Conservation (phyloP, 257 asterid species). For the Lantana camara region DNA sequence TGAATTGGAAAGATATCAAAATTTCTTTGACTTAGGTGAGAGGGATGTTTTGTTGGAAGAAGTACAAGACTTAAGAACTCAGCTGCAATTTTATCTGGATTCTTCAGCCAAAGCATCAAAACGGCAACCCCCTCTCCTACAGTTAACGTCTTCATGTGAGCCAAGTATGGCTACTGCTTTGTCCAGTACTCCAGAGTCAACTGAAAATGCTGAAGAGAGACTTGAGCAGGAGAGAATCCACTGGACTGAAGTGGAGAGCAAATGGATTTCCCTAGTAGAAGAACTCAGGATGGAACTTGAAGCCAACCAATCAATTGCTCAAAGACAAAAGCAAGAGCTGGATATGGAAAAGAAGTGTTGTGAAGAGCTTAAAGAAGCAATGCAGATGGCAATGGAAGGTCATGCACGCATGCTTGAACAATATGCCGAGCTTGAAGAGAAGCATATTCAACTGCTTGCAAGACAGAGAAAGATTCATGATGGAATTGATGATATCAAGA, state of each 20-base stretch:
- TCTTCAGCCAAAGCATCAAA: conserved; percentile 59
- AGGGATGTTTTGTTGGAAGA: conserved; percentile 93
- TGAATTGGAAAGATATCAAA: conserved; percentile 77
- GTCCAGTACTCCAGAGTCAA: conserved; percentile 46
- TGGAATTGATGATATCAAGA: conserved; percentile 91
- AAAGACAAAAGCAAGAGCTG: conserved; percentile 79
- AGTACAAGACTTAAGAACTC: conserved; percentile 82
- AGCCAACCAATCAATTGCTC: conserved; percentile 48
- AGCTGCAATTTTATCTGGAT: conserved; percentile 74
- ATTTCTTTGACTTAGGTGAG: conserved; percentile 95
- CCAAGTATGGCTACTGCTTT: conserved; percentile 51
- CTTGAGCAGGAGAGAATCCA: conserved; percentile 70
- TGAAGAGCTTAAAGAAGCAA: conserved; percentile 95
- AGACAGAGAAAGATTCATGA: conserved; percentile 79
- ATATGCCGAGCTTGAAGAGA: conserved; percentile 94
- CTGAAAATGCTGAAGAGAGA: conserved; percentile 59
- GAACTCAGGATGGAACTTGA: conserved; percentile 76
- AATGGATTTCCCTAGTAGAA: conserved; percentile 86
- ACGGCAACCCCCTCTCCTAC: conserved; percentile 59
- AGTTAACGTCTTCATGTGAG: conserved; percentile 65
- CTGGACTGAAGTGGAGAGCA: conserved; percentile 91
- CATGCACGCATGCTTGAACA: conserved; percentile 99
- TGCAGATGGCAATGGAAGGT: conserved; percentile 99
- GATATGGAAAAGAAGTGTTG: conserved; percentile 79
- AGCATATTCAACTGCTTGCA: conserved; percentile 82